Evolutionary conservation across 495 filamentous ascomycete genomes (phyloP), one percentile per base, ranked within the genome.

Genomic region (Hypoxylon subgilvum): DNA sequence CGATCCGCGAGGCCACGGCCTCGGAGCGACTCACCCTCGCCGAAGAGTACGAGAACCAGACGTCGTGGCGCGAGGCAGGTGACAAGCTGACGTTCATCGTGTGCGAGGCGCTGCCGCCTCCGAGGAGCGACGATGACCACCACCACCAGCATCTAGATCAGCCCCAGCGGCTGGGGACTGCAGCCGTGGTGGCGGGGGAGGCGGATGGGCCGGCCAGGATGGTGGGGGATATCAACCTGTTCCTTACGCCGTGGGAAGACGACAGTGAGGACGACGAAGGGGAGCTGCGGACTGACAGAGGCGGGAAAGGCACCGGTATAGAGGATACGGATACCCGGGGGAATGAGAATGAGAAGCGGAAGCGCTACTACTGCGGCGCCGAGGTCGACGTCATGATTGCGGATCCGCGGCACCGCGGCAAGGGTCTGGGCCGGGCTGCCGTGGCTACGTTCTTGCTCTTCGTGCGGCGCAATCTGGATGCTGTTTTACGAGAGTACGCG

Each of bases 351-450:
- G 13, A 21, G 13, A 21, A 48, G 19, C 12, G 23, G 22, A 13
- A 27, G 28, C 17, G 9, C 31, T n/a, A 13, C 31, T 57, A 70
- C 10, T 68, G 85, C 30, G 68, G 87, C 16, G 92, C 89, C 14
- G 92, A 96, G 56, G 69, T 96, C 34, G 91, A 96, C 74, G 81
- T 96, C 52, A 96, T 96, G 92, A 88, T 96, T 47, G 92, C 92
- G 1, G 70, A 74, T 9, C 74, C 76, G 14, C 40, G 59, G 1
- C 74, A 82, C 13, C 87, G 86, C 43, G 72, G 88, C 0, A 72
- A 72, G 8, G 92, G 92, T 0, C 76, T 84, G 14, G 92, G 92
- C 0, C 72, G 81, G 34, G 84, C 83, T 0, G 80, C 85, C 3
- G 74, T 94, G n/a, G 50, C 83, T 14, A 68, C 83, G 1, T 92